Evolutionary conservation across 495 filamentous ascomycete genomes (phyloP).

Genomic region (Aspergillus indologenus): DNA sequence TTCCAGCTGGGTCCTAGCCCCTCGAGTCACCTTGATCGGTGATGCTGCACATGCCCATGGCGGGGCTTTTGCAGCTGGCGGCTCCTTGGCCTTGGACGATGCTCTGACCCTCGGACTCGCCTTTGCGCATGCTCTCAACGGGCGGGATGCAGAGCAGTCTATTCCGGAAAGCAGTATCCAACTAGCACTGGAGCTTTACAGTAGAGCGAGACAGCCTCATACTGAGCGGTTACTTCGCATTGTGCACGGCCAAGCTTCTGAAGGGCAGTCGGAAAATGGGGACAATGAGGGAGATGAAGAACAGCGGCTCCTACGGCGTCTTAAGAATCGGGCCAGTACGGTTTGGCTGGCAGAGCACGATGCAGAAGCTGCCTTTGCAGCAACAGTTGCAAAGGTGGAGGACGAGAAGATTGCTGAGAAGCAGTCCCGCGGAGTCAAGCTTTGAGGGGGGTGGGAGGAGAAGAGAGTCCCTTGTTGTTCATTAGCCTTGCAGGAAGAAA

Average conservation of each 20-base stretch:
- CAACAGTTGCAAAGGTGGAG: not conserved
- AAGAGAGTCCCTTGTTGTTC: too few relatives aligned
- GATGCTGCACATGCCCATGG: constrained; percentile 52
- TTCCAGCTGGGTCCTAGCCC: constrained; percentile 40
- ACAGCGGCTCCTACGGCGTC: constrained; percentile 34
- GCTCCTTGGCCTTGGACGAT: constrained; percentile 51
- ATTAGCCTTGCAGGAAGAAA: too few relatives aligned
- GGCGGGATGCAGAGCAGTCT: not conserved
- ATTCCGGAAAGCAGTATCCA: constrained; percentile 23
- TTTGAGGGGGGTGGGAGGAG: too few relatives aligned
- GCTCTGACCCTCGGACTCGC: constrained; percentile 32
- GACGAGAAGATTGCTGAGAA: not conserved
- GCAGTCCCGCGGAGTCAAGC: not conserved
- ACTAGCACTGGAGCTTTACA: constrained; percentile 37
- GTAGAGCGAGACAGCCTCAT: constrained; percentile 39
- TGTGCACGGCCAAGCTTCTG: constrained; percentile 39
- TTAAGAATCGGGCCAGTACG: constrained; percentile 35
- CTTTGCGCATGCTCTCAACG: constrained; percentile 21
- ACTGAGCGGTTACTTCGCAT: constrained; percentile 37
- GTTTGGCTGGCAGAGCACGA: constrained; percentile 49
- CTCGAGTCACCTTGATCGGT: constrained; percentile 41
- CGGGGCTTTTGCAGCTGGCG: constrained; percentile 48
- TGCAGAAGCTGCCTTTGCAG: constrained; percentile 38
- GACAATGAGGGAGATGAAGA: constrained; percentile 27
- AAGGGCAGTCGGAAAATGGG: constrained; percentile 25